Conservation (phyloP, 2,329 filamentous ascomycete species). For the Ophiostoma populinum region DNA sequence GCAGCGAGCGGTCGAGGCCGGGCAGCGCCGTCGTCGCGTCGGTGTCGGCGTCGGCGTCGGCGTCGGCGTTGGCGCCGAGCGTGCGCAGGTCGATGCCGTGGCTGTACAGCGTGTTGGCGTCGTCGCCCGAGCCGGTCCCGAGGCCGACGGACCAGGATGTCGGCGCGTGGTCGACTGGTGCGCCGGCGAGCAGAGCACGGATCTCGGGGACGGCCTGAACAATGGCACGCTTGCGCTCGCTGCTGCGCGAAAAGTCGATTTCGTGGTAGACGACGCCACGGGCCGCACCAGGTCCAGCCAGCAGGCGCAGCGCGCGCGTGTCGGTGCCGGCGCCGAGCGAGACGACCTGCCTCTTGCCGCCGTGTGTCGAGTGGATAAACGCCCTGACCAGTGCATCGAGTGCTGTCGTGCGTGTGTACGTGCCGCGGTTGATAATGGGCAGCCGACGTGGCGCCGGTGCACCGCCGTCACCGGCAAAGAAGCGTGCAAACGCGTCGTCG, state of each 20-base stretch:
- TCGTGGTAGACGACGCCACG: constrained; percentile 61
- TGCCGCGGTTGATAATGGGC: constrained; percentile 93
- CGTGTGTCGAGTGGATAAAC: constrained; percentile 37
- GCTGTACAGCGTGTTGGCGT: constrained; percentile 29
- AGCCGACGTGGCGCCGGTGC: constrained; percentile 44
- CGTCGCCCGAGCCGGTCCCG: too few relatives aligned
- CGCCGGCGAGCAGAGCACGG: constrained; percentile 21
- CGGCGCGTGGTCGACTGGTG: constrained; percentile 13
- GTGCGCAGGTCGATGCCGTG: constrained; percentile 56
- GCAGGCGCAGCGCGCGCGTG: constrained; percentile 67
- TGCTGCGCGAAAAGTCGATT: constrained; percentile 69
- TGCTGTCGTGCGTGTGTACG: constrained; percentile 75
- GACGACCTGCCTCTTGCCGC: constrained; percentile 51
- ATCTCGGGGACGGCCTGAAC: constrained; percentile 29
- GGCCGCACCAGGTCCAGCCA: constrained; percentile 20
- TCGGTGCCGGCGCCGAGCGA: constrained; percentile 90
- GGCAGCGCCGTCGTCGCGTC: too few relatives aligned
- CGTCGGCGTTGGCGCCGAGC: too few relatives aligned
- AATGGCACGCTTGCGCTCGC: constrained; percentile 43
- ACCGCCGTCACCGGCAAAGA: constrained; percentile 38
- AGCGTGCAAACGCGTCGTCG: constrained; percentile 57
- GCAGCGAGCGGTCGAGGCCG: constrained; percentile 37
- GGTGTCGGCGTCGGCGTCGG: too few relatives aligned
- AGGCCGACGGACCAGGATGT: constrained; percentile 25
- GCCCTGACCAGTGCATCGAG: constrained; percentile 60